Percentiles rank a stretch among this genome's conserved stretches.
These are phyloP conservation scores for Hyaloperonospora arabidopsidis DNA, from an alignment of 352 stramenopile genomes.

Conservation along the genomic window DNA sequence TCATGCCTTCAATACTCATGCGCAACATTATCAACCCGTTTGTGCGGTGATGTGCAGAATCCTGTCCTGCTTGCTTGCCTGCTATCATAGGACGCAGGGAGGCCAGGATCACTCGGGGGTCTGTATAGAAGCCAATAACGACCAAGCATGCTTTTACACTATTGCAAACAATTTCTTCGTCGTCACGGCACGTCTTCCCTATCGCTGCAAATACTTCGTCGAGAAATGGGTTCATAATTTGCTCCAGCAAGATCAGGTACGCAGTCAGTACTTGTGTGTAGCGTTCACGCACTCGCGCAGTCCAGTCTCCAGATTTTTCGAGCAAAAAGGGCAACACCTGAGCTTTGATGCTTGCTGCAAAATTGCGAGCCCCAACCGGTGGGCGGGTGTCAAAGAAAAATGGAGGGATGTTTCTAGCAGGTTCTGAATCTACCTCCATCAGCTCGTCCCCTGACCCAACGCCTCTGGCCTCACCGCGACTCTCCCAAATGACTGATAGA, in stretches of 20 bases:
- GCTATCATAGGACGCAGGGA: constrained; percentile 67
- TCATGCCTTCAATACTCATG: constrained; percentile 82
- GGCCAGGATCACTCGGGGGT: constrained; percentile 65
- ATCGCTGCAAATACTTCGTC: constrained; percentile 68
- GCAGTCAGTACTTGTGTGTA: constrained; percentile 64
- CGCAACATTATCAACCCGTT: constrained; percentile 69
- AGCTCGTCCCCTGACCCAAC: constrained; percentile 22
- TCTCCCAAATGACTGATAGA: constrained; percentile 43
- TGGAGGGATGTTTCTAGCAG: constrained; percentile 19
- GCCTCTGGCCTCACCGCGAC: constrained; percentile 15
- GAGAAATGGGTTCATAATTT: constrained; percentile 58
- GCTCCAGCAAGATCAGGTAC: constrained; percentile 59
- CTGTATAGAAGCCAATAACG: constrained; percentile 61
- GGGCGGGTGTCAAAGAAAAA: constrained; percentile 47
- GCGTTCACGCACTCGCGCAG: constrained; percentile 62
- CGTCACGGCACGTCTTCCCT: constrained; percentile 66
- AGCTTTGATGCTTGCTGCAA: constrained; percentile 39
- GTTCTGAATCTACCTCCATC: constrained; percentile 34
- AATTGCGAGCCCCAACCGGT: constrained; percentile 35
- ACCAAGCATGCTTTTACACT: constrained; percentile 55
- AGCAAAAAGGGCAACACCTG: constrained; percentile 51
- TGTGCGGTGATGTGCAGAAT: constrained; percentile 70
- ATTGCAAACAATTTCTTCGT: constrained; percentile 53
- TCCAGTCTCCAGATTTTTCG: constrained; percentile 75
- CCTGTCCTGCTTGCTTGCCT: constrained; percentile 55